Base-by-base conservation (phyloP, 768 basidiomycete genomes). In the Suillus bovinus region DNA sequence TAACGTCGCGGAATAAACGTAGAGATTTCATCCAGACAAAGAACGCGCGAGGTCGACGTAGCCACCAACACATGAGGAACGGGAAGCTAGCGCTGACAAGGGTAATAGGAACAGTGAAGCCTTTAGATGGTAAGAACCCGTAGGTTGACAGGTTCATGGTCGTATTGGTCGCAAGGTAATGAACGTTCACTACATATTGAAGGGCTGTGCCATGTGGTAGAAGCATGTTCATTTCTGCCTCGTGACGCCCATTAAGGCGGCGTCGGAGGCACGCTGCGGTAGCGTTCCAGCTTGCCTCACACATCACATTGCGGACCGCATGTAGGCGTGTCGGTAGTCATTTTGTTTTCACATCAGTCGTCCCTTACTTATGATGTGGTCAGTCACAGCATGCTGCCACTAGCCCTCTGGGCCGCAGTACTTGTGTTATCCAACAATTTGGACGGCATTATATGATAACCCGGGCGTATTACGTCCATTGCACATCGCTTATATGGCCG, bases 71-170 rank as follows among this genome's bases (percentile, higher is more conserved):
- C 55, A 56, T 14, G 60, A 74, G 39, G 64, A 65, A 70, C 33
- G 69, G 69, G 8, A 75, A 52, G 60, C 70, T 70, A 2, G 70
- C 67, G 36, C 50, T 52, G 3, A 14, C 50, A 56, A 74, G 66
- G n/a, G 71, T 67, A 65, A 76, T 44, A 34, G 73, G 72, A 58
- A 72, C 44, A 46, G 68, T 63, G 66, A 64, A 74, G 60, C 67
- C 67, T 60, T 64, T 72, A 47, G 70, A 74, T 22, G 71, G 71
- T 10, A 68, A 64, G 24, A 70, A 67, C 24, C 63, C 68, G 50
- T 72, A 62, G 29, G 71, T 71, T 42, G 74, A 67, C 62, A 67
- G 58, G 71, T 71, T 73, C 73, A 74, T 74, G 24, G 70, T 66
- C 53, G 69, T 65, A 65, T 65, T 64, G 65, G 68, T 67, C 64